Base-by-base conservation (phyloP, 1,139 yeast genomes). In the Hyphopichia khmerensis region DNA sequence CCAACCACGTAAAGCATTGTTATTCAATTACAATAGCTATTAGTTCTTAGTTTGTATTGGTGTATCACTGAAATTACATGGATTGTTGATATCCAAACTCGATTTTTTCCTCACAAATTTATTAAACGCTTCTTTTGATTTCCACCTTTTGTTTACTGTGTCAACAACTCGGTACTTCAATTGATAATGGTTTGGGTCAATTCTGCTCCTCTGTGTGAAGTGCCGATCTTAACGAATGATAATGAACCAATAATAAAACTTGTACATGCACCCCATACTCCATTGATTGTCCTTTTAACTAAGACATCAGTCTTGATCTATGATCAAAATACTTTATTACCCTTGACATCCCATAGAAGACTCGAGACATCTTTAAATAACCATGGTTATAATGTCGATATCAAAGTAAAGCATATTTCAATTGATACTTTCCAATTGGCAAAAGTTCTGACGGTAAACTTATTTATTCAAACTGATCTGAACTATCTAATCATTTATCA, bases 151-250 rank as follows among this genome's bases (percentile, higher is more conserved):
- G n/a, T n/a, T n/a, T n/a, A n/a, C n/a, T n/a, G n/a, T n/a, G n/a
- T n/a, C n/a, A n/a, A n/a, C n/a, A n/a, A n/a, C n/a, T n/a, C n/a
- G n/a, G n/a, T n/a, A n/a, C n/a, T n/a, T n/a, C n/a, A n/a, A 21
- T 21, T 21, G 24, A 21, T 21, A 21, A 69, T 70, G 75, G 69
- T 64, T 15, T 70, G 73, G 72, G 56, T 72, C 36, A 65, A 67
- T 45, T 55, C 67, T 23, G 57, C 64, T 46, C 73, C 75, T 17
- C 59, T 52, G 40, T 42, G 57, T n/a, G 67, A 58, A 60, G 53
- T 60, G 11, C 65, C 72, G 13, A 42, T 56, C 35, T 52, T 64
- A 16, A 52, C 57, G 16, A 42, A 48, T 17, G 47, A 51, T 24
- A 13, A 39, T 11, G 65, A 60, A 38, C 48, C 50, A 2, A 51